Percentiles rank a stretch among this genome's conserved stretches.
phyloP scores from a whole-genome alignment of 2,329 filamentous ascomycete genomes.

The Diaporthe nobilis region DNA sequence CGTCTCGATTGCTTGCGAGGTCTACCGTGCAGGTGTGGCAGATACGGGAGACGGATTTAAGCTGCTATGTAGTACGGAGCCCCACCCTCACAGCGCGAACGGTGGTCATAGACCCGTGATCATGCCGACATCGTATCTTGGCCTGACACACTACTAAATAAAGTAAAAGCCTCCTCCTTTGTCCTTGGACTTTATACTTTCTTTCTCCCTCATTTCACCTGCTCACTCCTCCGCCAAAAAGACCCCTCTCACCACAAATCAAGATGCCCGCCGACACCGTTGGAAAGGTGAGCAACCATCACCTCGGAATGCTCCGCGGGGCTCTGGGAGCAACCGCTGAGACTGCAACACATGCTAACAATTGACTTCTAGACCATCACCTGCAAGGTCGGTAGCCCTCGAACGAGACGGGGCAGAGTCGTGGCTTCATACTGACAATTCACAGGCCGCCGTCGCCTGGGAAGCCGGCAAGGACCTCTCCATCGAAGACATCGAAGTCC shows the following conservation, averaged over 20 bases:
- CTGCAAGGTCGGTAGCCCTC: constrained; percentile 38
- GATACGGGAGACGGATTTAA: constrained; percentile 29
- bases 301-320: not conserved
- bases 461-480: constrained; percentile 91
- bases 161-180: constrained; percentile 42
- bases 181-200: constrained; percentile 38
- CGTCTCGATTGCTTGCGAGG: constrained; percentile 6
- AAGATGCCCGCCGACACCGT: constrained; percentile 41
- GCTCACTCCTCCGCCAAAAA: constrained; percentile 47
- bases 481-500: constrained; percentile 94
- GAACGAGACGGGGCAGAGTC: not conserved
- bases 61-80: constrained; percentile 7
- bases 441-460: constrained; percentile 96
- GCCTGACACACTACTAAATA: constrained; percentile 18
- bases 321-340: not conserved
- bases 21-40: not conserved
- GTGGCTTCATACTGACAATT: constrained; percentile 15
- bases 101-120: constrained; percentile 26
- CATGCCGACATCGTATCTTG: constrained; percentile 37
- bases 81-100: constrained; percentile 22
- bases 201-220: constrained; percentile 38
- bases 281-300: constrained; percentile 37
- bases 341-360: constrained; percentile 33
- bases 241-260: not conserved
- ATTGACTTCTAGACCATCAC: constrained; percentile 34